Conservation (phyloP, 768 basidiomycete species). For the Lactifluus subvellereus region DNA sequence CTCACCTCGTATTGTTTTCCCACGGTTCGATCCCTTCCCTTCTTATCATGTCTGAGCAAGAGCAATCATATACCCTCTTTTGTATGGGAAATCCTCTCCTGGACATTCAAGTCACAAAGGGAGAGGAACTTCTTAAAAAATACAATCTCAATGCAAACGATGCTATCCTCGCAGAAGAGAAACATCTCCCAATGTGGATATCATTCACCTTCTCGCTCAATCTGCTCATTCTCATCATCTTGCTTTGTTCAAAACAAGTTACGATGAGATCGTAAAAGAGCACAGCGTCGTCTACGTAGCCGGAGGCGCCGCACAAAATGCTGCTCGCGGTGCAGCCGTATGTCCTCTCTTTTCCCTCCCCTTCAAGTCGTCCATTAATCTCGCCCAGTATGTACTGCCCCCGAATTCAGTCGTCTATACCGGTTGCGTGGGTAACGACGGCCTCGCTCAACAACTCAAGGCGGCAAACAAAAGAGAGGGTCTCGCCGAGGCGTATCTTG, state of each 20-base stretch:
- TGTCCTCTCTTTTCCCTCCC: slow-evolving; percentile 30
- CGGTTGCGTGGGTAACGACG: slow-evolving; percentile 91
- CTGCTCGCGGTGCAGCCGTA: slow-evolving; percentile 94
- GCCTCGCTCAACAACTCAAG: slow-evolving; percentile 83
- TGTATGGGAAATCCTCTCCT: slow-evolving; percentile 95
- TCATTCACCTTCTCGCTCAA: background rate
- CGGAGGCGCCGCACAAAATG: slow-evolving; percentile 95
- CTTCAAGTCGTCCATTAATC: slow-evolving; percentile 6
- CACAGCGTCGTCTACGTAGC: slow-evolving; percentile 85
- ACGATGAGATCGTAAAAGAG: slow-evolving; percentile 78
- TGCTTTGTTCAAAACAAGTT: slow-evolving; percentile 44
- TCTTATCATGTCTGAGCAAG: slow-evolving; percentile 36
- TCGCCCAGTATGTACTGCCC: slow-evolving; percentile 80
- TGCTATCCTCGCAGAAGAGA: slow-evolving; percentile 88
- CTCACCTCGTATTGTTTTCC: background rate
- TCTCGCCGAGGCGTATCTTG: slow-evolving; percentile 80
- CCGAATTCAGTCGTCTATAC: slow-evolving; percentile 85
- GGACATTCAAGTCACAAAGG: slow-evolving; percentile 88
- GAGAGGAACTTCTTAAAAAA: slow-evolving; percentile 79
- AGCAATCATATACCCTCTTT: slow-evolving; percentile 60
- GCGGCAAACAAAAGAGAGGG: slow-evolving; percentile 91
- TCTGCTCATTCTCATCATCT: background rate
- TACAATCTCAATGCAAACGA: slow-evolving; percentile 91
- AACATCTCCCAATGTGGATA: slow-evolving; percentile 76
- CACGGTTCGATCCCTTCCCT: background rate